Base-by-base conservation (phyloP, 2,329 filamentous ascomycete genomes). In the Whalleya microplaca region DNA sequence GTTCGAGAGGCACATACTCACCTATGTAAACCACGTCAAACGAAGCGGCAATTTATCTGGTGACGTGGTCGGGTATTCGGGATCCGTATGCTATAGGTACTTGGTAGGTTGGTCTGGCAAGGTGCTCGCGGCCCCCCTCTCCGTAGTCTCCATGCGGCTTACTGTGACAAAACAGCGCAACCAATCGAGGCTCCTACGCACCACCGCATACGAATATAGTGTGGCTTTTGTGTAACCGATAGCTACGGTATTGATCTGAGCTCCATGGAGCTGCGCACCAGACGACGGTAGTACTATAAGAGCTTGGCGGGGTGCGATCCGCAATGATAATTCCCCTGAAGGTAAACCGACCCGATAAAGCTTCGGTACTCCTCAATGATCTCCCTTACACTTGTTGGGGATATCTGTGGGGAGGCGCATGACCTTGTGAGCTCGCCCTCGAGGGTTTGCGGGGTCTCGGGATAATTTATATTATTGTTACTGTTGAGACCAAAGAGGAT, bases 61-160 rank as follows among this genome's bases (percentile, higher is more conserved):
- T 51, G 57, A 52, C 60, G 60, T 47, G 55, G 44, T 63, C 60
- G 60, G 60, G 29, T 63, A 45, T 12, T 27, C 60, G 60, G 60
- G 48, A 59, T 46, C 41, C 53, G 58, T 61, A 21, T 37, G 32
- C 4, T 16, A 37, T 5, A 37, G 14, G 41, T 32, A 47, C 21
- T 56, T 48, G 41, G 51, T 46, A 47, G 48, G 32, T 27, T 48
- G 40, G 21, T 48, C 54, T 45, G 32, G 32, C 14, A 37, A 37
- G 32, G 32, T 12, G 32, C 32, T 37, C 10, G 32, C 32, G 8
- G 32, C 32, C 3, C 32, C 32, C 14, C 14, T 14, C 32, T 16
- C 14, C 14, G 6, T 3, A 16, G 12, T 51, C 54, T 48, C 60
- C 60, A 58, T 56, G 57, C 32, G 29, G 60, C 60, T 63, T 63